Base-by-base conservation (phyloP, 371 early-diverging fungal species). In the Syncephalastrum sp. region DNA sequence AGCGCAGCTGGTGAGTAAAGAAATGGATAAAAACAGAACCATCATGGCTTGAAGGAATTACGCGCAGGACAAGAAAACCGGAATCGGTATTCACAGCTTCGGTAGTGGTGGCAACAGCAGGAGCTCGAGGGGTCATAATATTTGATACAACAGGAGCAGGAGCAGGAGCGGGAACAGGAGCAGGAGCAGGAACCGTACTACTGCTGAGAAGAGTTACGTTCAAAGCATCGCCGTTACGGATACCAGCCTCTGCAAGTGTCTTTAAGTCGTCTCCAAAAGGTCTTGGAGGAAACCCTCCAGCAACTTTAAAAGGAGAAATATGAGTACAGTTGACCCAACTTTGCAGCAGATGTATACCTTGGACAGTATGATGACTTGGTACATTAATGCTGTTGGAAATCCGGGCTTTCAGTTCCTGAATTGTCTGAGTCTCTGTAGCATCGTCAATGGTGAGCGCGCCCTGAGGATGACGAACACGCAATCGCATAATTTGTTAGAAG, bases 241-340 rank as follows among this genome's bases (percentile, higher is more conserved):
- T 42, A 13, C 68, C 68, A 24, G 57, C 58, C 3, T 25, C 48
- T 42, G 53, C 12, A 7, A 75, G 33, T 1, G 57, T 57, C 14
- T 54, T 19, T 1, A 50, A 29, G 33, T 64, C 61, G 24, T 70
- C 58, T 0, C 50, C 53, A 16, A 72, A 61, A 12, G 61, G 53
- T 27, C 68, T 67, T 8, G 76, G 76, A 10, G 79, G 79, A 43
- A 72, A 79, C 5, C 76, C 79, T 47, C 72, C 76, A 7, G 72
- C 60, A 23, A 79, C 79, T 79, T 50, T 82, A 2, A 21, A 45
- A 23, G 44, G 8, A 5, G 53, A 2, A 41, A 0, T 12, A 10
- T 33, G 21, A 42, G 14, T 42, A 21, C 7, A 42, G 6, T 3
- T 25, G 42, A 23, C 4, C 27, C 25, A 1, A 53, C 10, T n/a